Percentiles rank a stretch among this genome's conserved stretches.
phyloP scores from a whole-genome alignment of 106 monocot genomes.

The Acorus calamus region DNA sequence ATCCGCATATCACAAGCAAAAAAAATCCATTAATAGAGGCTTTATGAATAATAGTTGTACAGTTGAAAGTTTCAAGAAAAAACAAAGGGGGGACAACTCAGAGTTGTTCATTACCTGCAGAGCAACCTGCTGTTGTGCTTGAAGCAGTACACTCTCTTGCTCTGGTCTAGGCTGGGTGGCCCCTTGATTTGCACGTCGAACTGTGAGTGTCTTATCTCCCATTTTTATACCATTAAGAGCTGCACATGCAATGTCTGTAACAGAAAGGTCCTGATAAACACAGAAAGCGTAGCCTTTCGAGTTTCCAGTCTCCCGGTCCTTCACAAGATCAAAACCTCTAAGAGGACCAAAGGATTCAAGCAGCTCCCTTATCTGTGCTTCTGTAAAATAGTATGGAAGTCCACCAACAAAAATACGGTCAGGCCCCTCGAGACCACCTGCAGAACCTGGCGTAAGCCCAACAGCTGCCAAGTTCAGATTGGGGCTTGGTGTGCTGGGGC shows the following conservation, averaged over 20 bases:
- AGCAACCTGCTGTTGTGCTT: conserved; percentile 27
- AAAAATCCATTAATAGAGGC: too few species aligned
- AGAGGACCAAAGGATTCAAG: conserved; percentile 59
- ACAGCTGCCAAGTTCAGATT: conserved; percentile 56
- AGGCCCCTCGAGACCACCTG: conserved; percentile 61
- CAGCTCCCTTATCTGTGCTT: conserved; percentile 60
- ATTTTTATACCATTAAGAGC: conserved; percentile 32
- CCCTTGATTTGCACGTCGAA: conserved; percentile 24
- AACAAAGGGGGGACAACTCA: too few species aligned
- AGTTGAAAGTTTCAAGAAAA: too few species aligned
- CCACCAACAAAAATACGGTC: conserved; percentile 67
- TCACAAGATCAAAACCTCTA: conserved; percentile 24
- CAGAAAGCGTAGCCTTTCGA: conserved; percentile 32
- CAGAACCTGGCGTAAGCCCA: conserved; percentile 51
- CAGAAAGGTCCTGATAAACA: conserved; percentile 24
- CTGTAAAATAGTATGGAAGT: conserved; percentile 68
- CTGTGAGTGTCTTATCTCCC: conserved; percentile 32
- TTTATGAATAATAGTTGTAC: too few species aligned
- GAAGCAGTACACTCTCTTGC: conserved; percentile 19
- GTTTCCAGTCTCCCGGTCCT: conserved; percentile 28
- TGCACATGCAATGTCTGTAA: conserved; percentile 28
- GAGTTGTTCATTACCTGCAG: conserved; percentile 10
- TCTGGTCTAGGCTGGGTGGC: conserved; percentile 24
- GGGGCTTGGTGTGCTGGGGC: conserved; percentile 56
- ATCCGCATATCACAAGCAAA: too few species aligned